Evolutionary conservation across 148 eudicot species (phyloP).

Genomic region (Fagopyrum homotropicum): DNA sequence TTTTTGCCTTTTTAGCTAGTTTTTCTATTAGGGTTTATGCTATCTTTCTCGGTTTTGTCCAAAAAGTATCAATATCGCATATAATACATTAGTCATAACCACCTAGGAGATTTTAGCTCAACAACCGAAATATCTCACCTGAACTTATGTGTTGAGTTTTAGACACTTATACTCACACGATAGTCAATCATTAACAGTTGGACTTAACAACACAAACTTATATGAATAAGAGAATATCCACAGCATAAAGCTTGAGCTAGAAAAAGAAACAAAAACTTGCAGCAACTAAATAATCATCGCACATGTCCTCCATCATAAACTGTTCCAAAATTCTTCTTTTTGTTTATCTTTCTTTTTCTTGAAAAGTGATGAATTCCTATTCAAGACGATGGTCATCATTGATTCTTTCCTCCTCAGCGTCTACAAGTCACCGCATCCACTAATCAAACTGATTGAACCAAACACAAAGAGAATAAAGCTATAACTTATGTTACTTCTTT

Average conservation of each 20-base stretch:
- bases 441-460: neutral
- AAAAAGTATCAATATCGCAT: no score
- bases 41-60: no score
- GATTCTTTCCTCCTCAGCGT: conserved; percentile 11
- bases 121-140: no score
- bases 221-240: neutral
- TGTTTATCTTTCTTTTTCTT: neutral
- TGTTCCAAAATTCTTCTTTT: conserved; percentile 10
- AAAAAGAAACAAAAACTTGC: neutral
- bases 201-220: neutral
- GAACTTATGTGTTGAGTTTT: no score
- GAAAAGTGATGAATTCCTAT: neutral
- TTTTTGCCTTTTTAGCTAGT: no score
- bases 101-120: no score
- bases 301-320: conserved; percentile 8
- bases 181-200: no score
- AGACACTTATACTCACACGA: no score
- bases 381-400: neutral
- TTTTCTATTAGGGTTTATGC: no score
- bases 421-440: conserved; percentile 8
- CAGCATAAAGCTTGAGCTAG: neutral
- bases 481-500: neutral
- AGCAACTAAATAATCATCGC: neutral
- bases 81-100: no score
- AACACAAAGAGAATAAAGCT: conserved; percentile 6